These are phyloP conservation scores for Cucumis cinereus DNA, from an alignment of 306 rosid genomes.

Conservation along the genomic window DNA sequence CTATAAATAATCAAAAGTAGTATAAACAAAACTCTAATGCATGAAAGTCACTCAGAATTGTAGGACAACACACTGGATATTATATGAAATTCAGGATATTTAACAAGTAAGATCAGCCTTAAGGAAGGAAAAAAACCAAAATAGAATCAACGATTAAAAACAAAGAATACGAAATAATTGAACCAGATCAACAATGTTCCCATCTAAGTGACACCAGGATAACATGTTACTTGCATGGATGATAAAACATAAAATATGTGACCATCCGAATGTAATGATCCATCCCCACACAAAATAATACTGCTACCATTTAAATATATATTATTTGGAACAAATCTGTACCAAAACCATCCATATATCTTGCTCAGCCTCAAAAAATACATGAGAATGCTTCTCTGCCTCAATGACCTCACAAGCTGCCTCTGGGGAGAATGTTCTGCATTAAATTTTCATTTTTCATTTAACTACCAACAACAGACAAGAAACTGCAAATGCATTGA, in stretches of 20 bases:
- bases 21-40: neutral
- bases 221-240: neutral
- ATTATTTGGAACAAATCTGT: neutral
- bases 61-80: neutral
- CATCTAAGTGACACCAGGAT: neutral
- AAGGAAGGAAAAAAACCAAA: neutral
- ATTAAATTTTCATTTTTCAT: slow-evolving; percentile 3
- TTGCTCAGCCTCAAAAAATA: slow-evolving; percentile 71
- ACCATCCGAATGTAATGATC: neutral
- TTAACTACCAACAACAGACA: neutral
- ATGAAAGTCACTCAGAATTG: neutral
- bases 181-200: neutral
- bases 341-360: slow-evolving; percentile 98
- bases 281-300: neutral
- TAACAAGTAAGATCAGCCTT: neutral
- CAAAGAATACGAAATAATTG: neutral
- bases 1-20: neutral
- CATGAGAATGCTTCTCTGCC: slow-evolving; percentile 75
- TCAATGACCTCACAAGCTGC: slow-evolving; percentile 82
- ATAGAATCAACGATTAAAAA: neutral
- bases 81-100: neutral
- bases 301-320: neutral
- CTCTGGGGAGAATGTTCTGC: slow-evolving; percentile 89
- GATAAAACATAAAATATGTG: neutral
- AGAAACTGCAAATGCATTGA: neutral